Conservation (phyloP, 2,329 filamentous ascomycete species). For the Fusarium compactum region DNA sequence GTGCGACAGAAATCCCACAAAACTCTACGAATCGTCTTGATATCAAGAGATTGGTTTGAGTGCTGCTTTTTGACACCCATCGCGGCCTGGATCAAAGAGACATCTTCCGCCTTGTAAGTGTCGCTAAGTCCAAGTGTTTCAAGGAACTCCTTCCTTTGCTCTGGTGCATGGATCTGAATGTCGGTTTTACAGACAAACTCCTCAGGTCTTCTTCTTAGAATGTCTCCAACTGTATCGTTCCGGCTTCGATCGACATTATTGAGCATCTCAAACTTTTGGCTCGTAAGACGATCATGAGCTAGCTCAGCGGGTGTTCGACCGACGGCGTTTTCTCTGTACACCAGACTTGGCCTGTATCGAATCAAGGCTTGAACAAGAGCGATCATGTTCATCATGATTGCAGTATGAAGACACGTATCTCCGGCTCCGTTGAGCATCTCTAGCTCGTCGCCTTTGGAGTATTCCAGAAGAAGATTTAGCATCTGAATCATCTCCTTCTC, state of each 20-base stretch:
- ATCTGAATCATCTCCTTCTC: constrained; percentile 54
- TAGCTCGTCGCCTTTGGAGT: constrained; percentile 68
- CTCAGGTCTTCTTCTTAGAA: constrained; percentile 14
- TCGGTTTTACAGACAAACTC: constrained; percentile 26
- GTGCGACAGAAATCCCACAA: constrained; percentile 54
- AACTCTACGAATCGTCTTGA: constrained; percentile 35
- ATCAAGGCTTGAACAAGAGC: constrained; percentile 61
- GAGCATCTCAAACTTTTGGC: constrained; percentile 51
- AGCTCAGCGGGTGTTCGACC: constrained; percentile 80
- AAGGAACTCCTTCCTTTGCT: constrained; percentile 39
- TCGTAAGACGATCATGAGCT: constrained; percentile 66
- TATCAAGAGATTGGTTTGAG: constrained; percentile 9
- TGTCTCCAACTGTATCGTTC: constrained; percentile 1
- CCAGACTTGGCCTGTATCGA: constrained; percentile 66
- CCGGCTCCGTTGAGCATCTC: constrained; percentile 72
- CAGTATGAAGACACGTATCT: constrained; percentile 73
- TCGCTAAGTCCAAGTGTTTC: constrained; percentile 47
- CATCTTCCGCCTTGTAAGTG: constrained; percentile 45
- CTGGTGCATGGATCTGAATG: constrained; percentile 25
- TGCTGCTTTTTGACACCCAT: constrained; percentile 44
- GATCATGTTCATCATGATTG: constrained; percentile 57
- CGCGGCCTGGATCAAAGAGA: constrained; percentile 44
- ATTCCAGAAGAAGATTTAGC: constrained; percentile 63
- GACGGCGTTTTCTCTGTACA: constrained; percentile 80
- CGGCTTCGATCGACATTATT: constrained; percentile 7